Base-by-base conservation (phyloP, 139 green algal species). In the Chloropicon primus region DNA sequence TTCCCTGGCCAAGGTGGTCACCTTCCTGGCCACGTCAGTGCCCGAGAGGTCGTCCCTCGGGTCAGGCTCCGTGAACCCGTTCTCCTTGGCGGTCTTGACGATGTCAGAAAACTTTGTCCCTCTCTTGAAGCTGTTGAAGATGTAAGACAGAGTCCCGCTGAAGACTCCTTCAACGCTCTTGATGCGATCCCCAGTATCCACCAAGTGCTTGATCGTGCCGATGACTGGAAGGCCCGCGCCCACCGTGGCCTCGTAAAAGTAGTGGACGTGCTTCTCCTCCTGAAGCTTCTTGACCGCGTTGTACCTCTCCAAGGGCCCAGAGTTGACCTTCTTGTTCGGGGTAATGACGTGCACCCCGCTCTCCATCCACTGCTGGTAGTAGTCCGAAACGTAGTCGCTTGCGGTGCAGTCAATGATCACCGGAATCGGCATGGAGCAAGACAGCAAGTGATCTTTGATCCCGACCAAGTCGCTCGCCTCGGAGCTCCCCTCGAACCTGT, bases 21-120 rank as follows among this genome's bases (percentile, higher is more conserved):
- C 94, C 83, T 99, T 99, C 17, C 95, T 83, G 0, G 93, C 94
- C 22, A 98, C 94, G 75, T 98, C 94, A 74, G 90, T 96, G 74
- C 89, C 90, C 23, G 80, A 85, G 5, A 98, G 86, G 85, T 98
- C 94, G 53, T 98, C 94, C 17, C 94, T 79, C 0, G 94, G 94
- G 82, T 98, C 94, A 1, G 94, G 94, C 85, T 98, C 94, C 0
- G 95, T 99, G 88, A 92, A 99, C 2, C 95, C 95, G 27, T 78
- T 79, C 24, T 84, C 88, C 78, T 94, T 93, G 24, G 94, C 94
- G 27, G 92, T 80, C 24, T 72, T 76, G 25, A 98, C 94, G 22
- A 97, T 84, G 2, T 92, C 85, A 54, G 79, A 91, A 87, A 98
- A 98, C 1, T 74, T 76, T 27, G 78, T 83, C 72, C 2, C 81